These are phyloP conservation scores for Parascedosporium putredinis DNA, from an alignment of 2,329 filamentous ascomycete species.

Conservation along the genomic window DNA sequence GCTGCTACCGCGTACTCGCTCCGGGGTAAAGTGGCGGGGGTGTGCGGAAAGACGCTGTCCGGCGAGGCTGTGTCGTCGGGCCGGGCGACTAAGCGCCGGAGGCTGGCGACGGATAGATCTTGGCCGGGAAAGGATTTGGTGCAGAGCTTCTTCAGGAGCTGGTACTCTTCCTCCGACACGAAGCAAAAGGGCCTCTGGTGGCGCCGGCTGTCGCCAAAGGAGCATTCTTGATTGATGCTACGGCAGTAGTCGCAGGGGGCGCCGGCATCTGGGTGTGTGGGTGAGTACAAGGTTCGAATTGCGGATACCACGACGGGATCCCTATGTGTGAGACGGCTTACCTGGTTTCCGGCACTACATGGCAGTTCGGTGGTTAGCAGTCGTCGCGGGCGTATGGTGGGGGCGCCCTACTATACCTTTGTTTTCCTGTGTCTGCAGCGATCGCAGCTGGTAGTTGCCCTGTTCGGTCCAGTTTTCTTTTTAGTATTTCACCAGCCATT, in stretches of 20 bases:
- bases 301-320: neutral
- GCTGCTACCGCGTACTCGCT: neutral
- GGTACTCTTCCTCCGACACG: neutral
- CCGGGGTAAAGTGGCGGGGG: no score
- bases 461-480: no score
- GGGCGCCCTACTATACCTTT: neutral
- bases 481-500: no score
- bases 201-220: neutral
- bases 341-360: neutral
- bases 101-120: neutral
- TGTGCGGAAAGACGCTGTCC: no score
- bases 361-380: neutral
- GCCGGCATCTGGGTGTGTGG: no score
- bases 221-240: neutral
- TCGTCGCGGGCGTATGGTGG: neutral
- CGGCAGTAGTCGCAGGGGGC: neutral
- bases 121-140: neutral
- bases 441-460: neutral
- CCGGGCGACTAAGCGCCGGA: neutral
- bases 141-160: neutral
- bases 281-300: no score
- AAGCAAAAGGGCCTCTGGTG: neutral
- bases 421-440: neutral
- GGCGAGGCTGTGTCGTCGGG: neutral
- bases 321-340: neutral